Percentiles rank a stretch among this genome's conserved stretches.
Evolutionary conservation across 108 stramenopile species (phyloP).

Genomic region (Nitzschia sp.): DNA sequence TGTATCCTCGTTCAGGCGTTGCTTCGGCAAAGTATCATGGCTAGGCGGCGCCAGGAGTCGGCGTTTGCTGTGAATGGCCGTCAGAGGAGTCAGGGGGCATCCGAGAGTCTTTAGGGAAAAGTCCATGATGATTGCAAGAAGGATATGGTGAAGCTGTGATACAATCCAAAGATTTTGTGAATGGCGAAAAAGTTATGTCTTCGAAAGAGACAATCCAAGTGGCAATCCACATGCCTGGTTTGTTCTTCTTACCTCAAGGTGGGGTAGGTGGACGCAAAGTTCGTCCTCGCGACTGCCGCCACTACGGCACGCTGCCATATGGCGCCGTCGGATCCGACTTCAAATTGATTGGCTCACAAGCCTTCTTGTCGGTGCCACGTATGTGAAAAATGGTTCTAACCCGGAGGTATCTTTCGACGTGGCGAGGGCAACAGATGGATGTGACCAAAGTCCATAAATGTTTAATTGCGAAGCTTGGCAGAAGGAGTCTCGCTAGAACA

Average conservation of each 20-base stretch:
- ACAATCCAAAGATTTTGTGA: too few species aligned
- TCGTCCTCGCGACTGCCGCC: too few species aligned
- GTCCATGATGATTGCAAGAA: constrained; percentile 3
- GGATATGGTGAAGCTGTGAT: neutral
- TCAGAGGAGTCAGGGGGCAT: neutral
- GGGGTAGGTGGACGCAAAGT: neutral
- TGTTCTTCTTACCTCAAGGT: neutral
- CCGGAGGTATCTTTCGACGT: too few species aligned
- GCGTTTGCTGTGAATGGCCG: neutral
- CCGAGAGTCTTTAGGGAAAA: constrained; percentile 6
- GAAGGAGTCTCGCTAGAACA: too few species aligned
- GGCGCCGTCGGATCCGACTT: neutral
- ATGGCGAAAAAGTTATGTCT: too few species aligned
- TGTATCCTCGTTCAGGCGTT: neutral
- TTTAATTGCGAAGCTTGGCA: too few species aligned
- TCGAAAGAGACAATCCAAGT: neutral
- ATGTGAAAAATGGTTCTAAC: too few species aligned
- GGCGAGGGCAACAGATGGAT: too few species aligned
- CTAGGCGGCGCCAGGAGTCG: neutral
- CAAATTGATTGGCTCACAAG: neutral
- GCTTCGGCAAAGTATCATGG: neutral
- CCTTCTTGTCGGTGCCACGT: neutral
- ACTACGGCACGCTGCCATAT: too few species aligned
- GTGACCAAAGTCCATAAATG: too few species aligned
- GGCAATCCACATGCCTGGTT: neutral